These are phyloP conservation scores for Pythium brachiatum DNA, from an alignment of 352 stramenopile genomes.

Conservation along the genomic window DNA sequence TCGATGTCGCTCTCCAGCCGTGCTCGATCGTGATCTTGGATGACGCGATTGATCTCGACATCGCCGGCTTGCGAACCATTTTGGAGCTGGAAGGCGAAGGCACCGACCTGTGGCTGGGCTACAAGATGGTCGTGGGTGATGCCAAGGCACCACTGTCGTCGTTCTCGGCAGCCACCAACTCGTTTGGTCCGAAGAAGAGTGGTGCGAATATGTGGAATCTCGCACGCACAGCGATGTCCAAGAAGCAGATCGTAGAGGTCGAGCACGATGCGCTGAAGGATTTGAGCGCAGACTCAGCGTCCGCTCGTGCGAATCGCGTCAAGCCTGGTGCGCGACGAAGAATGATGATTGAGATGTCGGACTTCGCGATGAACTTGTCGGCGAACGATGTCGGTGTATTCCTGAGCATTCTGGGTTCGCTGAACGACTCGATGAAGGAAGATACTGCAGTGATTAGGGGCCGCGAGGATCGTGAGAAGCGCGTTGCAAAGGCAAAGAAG, in stretches of 20 bases:
- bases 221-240: conserved; percentile 46
- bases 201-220: conserved; percentile 51
- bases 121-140: conserved; percentile 59
- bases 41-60: conserved; percentile 74
- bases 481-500: conserved; percentile 48
- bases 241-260: conserved; percentile 62
- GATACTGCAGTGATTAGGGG: conserved; percentile 59
- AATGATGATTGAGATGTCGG: conserved; percentile 77
- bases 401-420: conserved; percentile 61
- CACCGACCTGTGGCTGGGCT: conserved; percentile 75
- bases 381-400: conserved; percentile 77
- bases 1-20: conserved; percentile 76
- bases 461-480: conserved; percentile 40
- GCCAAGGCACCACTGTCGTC: conserved; percentile 15
- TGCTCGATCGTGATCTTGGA: conserved; percentile 60
- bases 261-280: conserved; percentile 47
- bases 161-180: conserved; percentile 22
- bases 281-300: conserved; percentile 27
- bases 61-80: conserved; percentile 70
- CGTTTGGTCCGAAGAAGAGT: conserved; percentile 11
- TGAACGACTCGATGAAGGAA: conserved; percentile 73
- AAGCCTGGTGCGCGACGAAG: conserved; percentile 60
- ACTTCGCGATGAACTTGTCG: conserved; percentile 83
- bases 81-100: conserved; percentile 86
- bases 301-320: conserved; percentile 34